Base-by-base conservation (phyloP, 352 stramenopile species). In the Halophytophthora batemanensis region DNA sequence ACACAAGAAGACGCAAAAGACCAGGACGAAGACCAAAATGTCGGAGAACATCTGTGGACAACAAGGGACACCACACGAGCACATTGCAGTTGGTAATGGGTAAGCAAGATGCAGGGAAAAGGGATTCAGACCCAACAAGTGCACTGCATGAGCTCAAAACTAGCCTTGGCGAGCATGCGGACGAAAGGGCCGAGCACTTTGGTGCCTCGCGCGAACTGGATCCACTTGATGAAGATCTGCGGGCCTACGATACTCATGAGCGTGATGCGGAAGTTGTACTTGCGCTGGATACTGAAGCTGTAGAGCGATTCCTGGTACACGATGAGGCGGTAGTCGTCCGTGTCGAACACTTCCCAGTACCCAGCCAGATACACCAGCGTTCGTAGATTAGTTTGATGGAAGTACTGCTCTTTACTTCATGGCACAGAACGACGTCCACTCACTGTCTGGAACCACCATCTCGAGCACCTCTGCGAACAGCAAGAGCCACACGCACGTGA, bases 111-210 rank as follows among this genome's bases (percentile, higher is more conserved):
- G 18, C n/a, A 17, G 39, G 7, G 13, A 23, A 6, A n/a, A n/a
- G n/a, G n/a, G n/a, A n/a, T n/a, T n/a, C n/a, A n/a, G n/a, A n/a
- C n/a, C n/a, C n/a, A n/a, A n/a, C n/a, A n/a, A n/a, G n/a, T n/a
- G n/a, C n/a, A n/a, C n/a, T n/a, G n/a, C n/a, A n/a, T n/a, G n/a
- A n/a, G n/a, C n/a, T n/a, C n/a, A 31, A 31, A 17, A 0, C 36
- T 15, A 39, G 89, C 82, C 71, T 90, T 90, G 51, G 82, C 87
- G 45, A 93, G 89, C 82, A 93, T 93, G 12, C 79, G 82, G 44
- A 90, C 82, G 57, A 93, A 93, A 4, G 79, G 82, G 0, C 82
- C 82, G 10, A 93, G 62, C 6, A 63, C 68, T 38, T 70, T 56
- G 25, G 81, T 90, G 19, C 80, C 80, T 42, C 82, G 73, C 8